Evolutionary conservation across 2,329 filamentous ascomycete genomes (phyloP).

Genomic region (Colletotrichum sublineola): DNA sequence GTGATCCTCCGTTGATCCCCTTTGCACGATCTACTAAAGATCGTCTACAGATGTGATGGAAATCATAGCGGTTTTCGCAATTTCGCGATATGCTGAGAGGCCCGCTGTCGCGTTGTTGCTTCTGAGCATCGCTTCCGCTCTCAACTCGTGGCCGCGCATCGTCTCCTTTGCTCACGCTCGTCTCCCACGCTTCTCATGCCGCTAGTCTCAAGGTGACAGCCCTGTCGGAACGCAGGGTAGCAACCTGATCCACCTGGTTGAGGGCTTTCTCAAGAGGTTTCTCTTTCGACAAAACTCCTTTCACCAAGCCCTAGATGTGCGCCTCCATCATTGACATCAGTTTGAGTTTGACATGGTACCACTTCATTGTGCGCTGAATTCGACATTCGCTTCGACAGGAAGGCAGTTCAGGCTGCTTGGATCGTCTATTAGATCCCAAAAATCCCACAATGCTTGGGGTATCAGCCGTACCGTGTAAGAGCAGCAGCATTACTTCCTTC

Average conservation of each 20-base stretch:
- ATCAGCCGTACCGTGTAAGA: too few relatives aligned
- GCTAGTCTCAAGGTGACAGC: constrained; percentile 51
- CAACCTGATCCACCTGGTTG: constrained; percentile 50
- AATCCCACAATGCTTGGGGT: neutral
- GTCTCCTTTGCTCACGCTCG: constrained; percentile 51
- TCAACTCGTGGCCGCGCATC: constrained; percentile 51
- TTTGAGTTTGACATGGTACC: too few relatives aligned
- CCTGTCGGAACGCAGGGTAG: constrained; percentile 51
- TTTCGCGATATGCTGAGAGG: constrained; percentile 49
- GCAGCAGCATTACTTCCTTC: too few relatives aligned
- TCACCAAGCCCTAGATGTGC: constrained; percentile 49
- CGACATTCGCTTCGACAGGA: too few relatives aligned
- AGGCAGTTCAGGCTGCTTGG: neutral
- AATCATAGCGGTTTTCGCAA: constrained; percentile 49
- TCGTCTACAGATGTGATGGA: constrained; percentile 46
- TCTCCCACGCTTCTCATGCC: constrained; percentile 53
- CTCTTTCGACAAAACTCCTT: constrained; percentile 45
- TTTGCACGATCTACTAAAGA: accelerated
- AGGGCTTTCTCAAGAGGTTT: constrained; percentile 47
- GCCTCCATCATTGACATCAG: constrained; percentile 47
- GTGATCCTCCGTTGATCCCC: accelerated
- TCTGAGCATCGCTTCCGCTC: constrained; percentile 49
- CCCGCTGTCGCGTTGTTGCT: constrained; percentile 49
- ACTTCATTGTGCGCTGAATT: too few relatives aligned
- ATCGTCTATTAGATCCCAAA: neutral